Conservation (phyloP, 2,329 filamentous ascomycete species). For the Diaporthe citrichinensis region DNA sequence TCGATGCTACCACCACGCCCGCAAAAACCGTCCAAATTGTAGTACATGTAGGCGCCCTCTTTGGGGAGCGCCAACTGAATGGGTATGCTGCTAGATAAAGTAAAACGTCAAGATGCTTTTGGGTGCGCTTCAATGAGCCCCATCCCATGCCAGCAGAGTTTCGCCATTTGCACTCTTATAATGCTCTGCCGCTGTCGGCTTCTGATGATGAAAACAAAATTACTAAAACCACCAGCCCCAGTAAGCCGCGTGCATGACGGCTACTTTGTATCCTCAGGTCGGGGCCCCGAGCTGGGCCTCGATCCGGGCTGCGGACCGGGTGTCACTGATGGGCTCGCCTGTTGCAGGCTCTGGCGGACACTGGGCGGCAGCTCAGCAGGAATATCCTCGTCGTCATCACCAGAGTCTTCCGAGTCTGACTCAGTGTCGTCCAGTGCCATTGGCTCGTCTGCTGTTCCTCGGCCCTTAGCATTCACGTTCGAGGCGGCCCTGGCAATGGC, state of each 20-base stretch:
- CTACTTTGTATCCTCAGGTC: background rate
- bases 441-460: conserved; percentile 34
- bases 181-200: no score
- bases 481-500: background rate
- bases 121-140: background rate
- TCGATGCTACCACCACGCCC: no score
- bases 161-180: background rate
- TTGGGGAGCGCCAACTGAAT: no score
- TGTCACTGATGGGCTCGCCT: conserved; percentile 10
- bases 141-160: no score
- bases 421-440: conserved; percentile 43
- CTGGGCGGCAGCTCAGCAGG: conserved; percentile 50
- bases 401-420: conserved; percentile 47
- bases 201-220: background rate
- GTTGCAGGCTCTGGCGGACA: conserved; percentile 48
- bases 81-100: no score
- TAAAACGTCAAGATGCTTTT: accelerated
- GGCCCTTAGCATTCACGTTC: background rate
- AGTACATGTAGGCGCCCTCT: background rate
- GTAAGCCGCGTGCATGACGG: background rate
- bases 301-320: background rate
- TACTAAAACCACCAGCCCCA: background rate
- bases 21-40: background rate
- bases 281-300: background rate
- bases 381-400: conserved; percentile 51